A percentile compares a stretch with the other conserved stretches of the same genome.
These are phyloP conservation scores for Ophiostoma sp. DNA, from an alignment of 2,329 filamentous ascomycete species.

Conservation along the genomic window DNA sequence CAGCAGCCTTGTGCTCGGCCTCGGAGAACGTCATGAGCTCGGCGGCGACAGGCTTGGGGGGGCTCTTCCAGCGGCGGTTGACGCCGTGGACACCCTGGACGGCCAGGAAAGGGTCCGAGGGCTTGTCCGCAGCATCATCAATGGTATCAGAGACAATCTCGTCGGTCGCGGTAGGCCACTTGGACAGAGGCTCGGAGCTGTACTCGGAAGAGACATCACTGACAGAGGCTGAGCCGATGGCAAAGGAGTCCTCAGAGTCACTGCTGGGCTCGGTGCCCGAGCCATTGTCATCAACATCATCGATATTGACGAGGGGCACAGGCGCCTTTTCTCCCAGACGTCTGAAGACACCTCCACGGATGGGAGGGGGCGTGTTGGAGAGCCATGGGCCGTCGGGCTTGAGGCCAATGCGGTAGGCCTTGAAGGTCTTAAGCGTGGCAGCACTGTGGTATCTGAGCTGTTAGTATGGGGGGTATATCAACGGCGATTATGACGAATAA, in stretches of 20 bases:
- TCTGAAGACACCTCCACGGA: slow-evolving; percentile 33
- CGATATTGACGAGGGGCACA: slow-evolving; percentile 14
- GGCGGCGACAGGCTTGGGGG: background rate
- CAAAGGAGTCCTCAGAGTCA: slow-evolving; percentile 18
- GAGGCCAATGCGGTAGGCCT: slow-evolving; percentile 55
- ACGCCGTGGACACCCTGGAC: slow-evolving; percentile 18
- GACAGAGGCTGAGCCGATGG: slow-evolving; percentile 14
- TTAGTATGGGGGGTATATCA: background rate
- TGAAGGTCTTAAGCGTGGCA: slow-evolving; percentile 52
- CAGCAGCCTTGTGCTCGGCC: background rate
- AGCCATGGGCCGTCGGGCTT: slow-evolving; percentile 49
- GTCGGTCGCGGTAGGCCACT: slow-evolving; percentile 1
- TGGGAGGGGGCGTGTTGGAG: slow-evolving; percentile 55
- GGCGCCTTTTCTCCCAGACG: slow-evolving; percentile 15
- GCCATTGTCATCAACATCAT: slow-evolving; percentile 13
- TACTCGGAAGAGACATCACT: slow-evolving; percentile 21
- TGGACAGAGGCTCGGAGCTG: slow-evolving; percentile 14
- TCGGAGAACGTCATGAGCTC: background rate
- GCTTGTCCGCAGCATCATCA: background rate
- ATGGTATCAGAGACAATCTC: background rate
- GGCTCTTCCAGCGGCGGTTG: slow-evolving; percentile 17
- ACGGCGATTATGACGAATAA: background rate
- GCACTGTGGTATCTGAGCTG: slow-evolving; percentile 51
- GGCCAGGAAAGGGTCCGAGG: slow-evolving; percentile 17
- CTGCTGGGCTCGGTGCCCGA: slow-evolving; percentile 18